These are phyloP conservation scores for Sequoiadendron giganteum DNA, from an alignment of 75 land plant species.

Conservation along the genomic window DNA sequence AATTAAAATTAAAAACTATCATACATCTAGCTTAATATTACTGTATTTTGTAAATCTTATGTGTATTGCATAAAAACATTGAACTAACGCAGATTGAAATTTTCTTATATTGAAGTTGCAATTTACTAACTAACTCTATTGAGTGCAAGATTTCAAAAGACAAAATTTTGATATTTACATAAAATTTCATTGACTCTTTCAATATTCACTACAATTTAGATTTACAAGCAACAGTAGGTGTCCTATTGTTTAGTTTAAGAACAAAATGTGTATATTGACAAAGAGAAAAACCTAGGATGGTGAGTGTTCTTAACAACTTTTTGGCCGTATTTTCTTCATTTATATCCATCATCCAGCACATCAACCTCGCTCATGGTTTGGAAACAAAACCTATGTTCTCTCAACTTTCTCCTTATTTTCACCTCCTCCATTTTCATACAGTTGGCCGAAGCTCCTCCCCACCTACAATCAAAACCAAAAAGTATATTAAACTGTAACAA, in stretches of 20 bases:
- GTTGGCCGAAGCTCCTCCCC: not conserved
- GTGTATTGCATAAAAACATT: too few relatives aligned
- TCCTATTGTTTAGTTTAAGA: not conserved
- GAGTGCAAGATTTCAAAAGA: too few relatives aligned
- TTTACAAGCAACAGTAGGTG: not conserved
- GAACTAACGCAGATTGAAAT: too few relatives aligned
- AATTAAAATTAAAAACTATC: too few relatives aligned
- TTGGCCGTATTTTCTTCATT: constrained; percentile 55
- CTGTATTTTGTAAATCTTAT: too few relatives aligned
- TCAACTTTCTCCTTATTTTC: constrained; percentile 26
- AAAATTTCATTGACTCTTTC: too few relatives aligned
- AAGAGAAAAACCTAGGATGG: constrained; percentile 34
- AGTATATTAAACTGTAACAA: too few relatives aligned
- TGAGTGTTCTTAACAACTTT: constrained; percentile 46
- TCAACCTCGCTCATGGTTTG: constrained; percentile 42
- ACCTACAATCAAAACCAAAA: not conserved
- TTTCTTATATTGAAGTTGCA: too few relatives aligned
- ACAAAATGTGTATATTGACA: not conserved
- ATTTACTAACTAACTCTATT: too few relatives aligned
- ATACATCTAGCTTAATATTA: too few relatives aligned
- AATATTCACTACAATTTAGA: not conserved
- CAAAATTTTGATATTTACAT: too few relatives aligned
- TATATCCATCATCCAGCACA: constrained; percentile 43
- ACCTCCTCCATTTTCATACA: constrained; percentile 22
- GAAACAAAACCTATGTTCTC: constrained; percentile 33